Conservation (phyloP, 331 rosid species). For the Acacia pycnantha region DNA sequence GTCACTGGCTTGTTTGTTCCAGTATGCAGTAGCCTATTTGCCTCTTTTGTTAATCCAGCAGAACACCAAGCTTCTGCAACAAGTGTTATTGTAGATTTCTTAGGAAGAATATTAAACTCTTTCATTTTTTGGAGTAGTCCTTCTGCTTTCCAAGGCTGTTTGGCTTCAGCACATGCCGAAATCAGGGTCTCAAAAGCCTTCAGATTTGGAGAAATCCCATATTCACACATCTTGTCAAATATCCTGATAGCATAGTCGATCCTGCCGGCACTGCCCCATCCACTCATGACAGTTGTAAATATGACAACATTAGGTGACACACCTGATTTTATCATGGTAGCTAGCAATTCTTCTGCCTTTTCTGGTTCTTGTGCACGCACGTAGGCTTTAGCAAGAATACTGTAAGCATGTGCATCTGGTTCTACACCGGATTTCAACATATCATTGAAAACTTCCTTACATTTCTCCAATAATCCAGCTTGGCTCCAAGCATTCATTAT, state of each 20-base stretch:
- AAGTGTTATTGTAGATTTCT: slow-evolving; percentile 52
- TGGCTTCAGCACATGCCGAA: slow-evolving; percentile 64
- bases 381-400: slow-evolving; percentile 78
- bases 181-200: slow-evolving; percentile 75
- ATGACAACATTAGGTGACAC: slow-evolving; percentile 61
- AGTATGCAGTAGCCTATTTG: slow-evolving; percentile 42
- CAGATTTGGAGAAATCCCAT: slow-evolving; percentile 59
- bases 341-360: slow-evolving; percentile 64
- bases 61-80: slow-evolving; percentile 69
- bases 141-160: slow-evolving; percentile 70
- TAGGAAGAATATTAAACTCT: slow-evolving; percentile 50
- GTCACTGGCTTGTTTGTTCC: slow-evolving; percentile 26
- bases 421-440: slow-evolving; percentile 71
- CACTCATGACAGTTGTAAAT: slow-evolving; percentile 67
- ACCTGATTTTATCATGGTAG: slow-evolving; percentile 44
- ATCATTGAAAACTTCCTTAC: slow-evolving; percentile 56
- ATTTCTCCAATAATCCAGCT: slow-evolving; percentile 66
- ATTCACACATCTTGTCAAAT: slow-evolving; percentile 60
- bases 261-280: slow-evolving; percentile 71
- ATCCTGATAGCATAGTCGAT: slow-evolving; percentile 60
- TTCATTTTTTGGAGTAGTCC: slow-evolving; percentile 61
- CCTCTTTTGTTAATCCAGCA: slow-evolving; percentile 57
- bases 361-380: slow-evolving; percentile 64
- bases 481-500: slow-evolving; percentile 85
- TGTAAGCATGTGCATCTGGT: slow-evolving; percentile 67